Conservation (phyloP, 2,329 filamentous ascomycete species). For the Didymella pinodella region DNA sequence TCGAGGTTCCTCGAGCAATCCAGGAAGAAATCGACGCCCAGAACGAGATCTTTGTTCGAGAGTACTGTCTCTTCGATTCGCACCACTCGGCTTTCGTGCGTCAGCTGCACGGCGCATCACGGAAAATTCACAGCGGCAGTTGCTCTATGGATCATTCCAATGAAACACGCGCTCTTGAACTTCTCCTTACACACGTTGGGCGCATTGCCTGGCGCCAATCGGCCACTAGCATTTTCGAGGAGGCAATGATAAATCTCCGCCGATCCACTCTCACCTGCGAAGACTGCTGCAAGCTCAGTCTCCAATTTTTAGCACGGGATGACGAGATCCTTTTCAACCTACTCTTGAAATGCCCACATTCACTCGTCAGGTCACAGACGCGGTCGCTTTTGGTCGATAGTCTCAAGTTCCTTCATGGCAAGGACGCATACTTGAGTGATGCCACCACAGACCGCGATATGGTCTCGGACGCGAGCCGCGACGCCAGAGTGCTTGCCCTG, state of each 20-base stretch:
- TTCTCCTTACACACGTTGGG: slow-evolving; percentile 72
- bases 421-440: slow-evolving; percentile 41
- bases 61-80: slow-evolving; percentile 81
- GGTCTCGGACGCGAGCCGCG: slow-evolving; percentile 27
- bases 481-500: slow-evolving; percentile 29
- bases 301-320: slow-evolving; percentile 67
- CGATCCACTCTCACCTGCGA: slow-evolving; percentile 60
- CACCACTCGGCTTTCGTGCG: slow-evolving; percentile 73
- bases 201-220: slow-evolving; percentile 77
- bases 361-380: slow-evolving; percentile 40
- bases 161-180: slow-evolving; percentile 62
- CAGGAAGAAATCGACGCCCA: slow-evolving; percentile 69
- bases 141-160: slow-evolving; percentile 58
- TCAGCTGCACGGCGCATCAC: slow-evolving; percentile 66
- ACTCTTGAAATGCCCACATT: slow-evolving; percentile 52
- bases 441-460: slow-evolving; percentile 38
- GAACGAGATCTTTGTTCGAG: slow-evolving; percentile 76
- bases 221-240: slow-evolving; percentile 69
- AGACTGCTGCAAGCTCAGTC: slow-evolving; percentile 65
- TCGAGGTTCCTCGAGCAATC: slow-evolving; percentile 56
- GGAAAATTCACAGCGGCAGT: slow-evolving; percentile 56
- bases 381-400: slow-evolving; percentile 43
- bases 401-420: slow-evolving; percentile 43
- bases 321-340: slow-evolving; percentile 69
- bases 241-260: slow-evolving; percentile 62